Evolutionary conservation across 2,329 filamentous ascomycete species (phyloP), one percentile per base, ranked within the genome.

Genomic region (Aureobasidium sp.): DNA sequence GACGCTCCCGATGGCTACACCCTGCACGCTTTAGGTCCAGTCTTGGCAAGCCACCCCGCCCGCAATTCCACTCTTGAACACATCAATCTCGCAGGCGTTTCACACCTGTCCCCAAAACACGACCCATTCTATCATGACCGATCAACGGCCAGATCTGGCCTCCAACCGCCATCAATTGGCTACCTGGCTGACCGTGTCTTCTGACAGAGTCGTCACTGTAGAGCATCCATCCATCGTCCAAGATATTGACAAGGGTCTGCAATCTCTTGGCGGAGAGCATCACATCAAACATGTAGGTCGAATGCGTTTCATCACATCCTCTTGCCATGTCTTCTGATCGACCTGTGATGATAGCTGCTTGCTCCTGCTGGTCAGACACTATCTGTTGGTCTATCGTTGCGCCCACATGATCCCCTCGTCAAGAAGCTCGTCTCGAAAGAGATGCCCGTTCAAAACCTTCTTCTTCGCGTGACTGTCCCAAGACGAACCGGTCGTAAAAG

Each of bases 391-490:
- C 76, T 96, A n/a, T 89, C 88, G 68, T 79, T 97, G 60, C 86
- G 90, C 25, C 89, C 89, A 27, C 84, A 91, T 66, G 91, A 95
- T 73, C 87, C 88, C 2, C 85, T 90, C 69, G 86, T 89, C 68
- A 87, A 88, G 67, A 89, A 90, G 9, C 79, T 96, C 64, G 79
- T 88, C 67, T 96, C 93, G 8, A 86, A 87, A 45, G 89, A 87
- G 70, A 84, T 87, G 36, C 77, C 84, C 22, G 89, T 90, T 11
- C 90, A 91, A 71, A 96, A 97, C 70, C 78, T 97, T 22, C 81
- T 97, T 22, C 80, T 99, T 59, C 92, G 91, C 72, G 82, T 99
- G 61, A 91, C 88, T 0, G 85, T 97, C 0, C 93, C 94, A 0
- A 94, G 87, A 73, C 81, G 90, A 62, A 97, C 91, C 2, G 92